Base-by-base conservation (phyloP, 2,329 filamentous ascomycete genomes). In the Exophiala spinifera region DNA sequence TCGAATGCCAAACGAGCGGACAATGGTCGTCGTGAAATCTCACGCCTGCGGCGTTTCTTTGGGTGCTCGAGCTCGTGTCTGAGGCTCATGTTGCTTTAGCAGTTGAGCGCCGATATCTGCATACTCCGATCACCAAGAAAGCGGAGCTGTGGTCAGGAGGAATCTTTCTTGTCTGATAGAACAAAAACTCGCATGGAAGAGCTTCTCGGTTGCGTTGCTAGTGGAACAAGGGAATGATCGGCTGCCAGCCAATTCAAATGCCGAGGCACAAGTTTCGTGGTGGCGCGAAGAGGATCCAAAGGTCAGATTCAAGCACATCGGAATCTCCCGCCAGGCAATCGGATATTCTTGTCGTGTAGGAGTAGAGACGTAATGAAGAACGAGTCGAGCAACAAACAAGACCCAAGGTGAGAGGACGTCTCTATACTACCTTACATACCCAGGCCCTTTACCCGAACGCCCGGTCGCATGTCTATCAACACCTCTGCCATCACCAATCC, bases 1-100 rank as follows among this genome's bases (percentile, higher is more conserved):
- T 96, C 91, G 53, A 96, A 82, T 34, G 95, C 81, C 47, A 97
- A 78, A 54, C 88, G 85, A 53, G 90, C 91, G 55, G 88, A 81
- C 55, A 95, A 79, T 40, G 91, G 76, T 51, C 74, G 70, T 52
- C 76, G 72, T 61, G 75, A 69, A 13, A 66, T 59, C 14, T 62
- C 63, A 59, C 79, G 76, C 66, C 76, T 75, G 54, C 76, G 70
- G 60, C 79, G 76, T 61, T 78, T 74, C 68, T 78, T 80, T 54
- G 77, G 72, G 61, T 77, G 72, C 50, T 74, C 74, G 31, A 71
- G 65, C 56, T 62, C 67, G 46, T 72, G 69, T 46, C 69, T 69
- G 53, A 73, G 71, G 60, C 72, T 69, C 76, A 79, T 79, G 48
- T 40, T 46, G 31, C 31, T 40, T 60, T 49, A 57, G 21, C 39